These are phyloP conservation scores for Balamuthia mandrillaris DNA, from an alignment of 208 protist genomes.

Conservation along the genomic window DNA sequence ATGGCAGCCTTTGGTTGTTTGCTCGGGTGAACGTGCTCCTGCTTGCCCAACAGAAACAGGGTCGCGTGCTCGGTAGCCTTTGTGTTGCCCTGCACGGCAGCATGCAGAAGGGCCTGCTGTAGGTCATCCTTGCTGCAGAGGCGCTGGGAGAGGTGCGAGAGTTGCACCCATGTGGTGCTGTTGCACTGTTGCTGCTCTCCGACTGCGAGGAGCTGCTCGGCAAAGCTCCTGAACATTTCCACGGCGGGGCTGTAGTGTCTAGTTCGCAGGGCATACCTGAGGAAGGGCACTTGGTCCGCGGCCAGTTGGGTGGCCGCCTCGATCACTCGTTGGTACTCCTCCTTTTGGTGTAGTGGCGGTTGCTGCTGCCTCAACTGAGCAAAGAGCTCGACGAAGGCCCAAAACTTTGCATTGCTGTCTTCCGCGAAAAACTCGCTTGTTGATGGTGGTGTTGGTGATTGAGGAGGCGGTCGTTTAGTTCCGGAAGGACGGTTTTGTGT, in stretches of 20 bases:
- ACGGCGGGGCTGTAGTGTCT: constrained; percentile 10
- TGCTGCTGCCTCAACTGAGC: not conserved
- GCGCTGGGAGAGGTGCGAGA: not conserved
- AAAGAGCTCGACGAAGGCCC: not conserved
- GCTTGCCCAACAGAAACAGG: not conserved
- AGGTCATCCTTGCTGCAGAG: not conserved
- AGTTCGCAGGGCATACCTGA: not conserved
- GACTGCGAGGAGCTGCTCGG: not conserved
- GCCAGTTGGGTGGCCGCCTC: not conserved
- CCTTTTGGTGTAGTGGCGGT: not conserved
- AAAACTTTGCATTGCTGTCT: not conserved
- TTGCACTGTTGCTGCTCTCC: not conserved
- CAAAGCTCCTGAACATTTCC: not conserved
- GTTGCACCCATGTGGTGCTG: not conserved
- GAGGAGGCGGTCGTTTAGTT: too few species aligned
- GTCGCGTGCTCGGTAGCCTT: not conserved
- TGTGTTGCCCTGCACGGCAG: not conserved
- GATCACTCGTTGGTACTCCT: not conserved
- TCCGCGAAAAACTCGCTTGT: constrained; percentile 4
- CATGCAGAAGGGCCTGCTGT: not conserved
- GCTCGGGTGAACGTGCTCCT: constrained; percentile 21
- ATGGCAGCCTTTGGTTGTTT: not conserved
- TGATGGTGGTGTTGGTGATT: not conserved
- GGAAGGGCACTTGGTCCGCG: not conserved
- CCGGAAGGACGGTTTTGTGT: not conserved